These are phyloP conservation scores for Xerocomellus intermedius DNA, from an alignment of 768 basidiomycete genomes.

Conservation along the genomic window DNA sequence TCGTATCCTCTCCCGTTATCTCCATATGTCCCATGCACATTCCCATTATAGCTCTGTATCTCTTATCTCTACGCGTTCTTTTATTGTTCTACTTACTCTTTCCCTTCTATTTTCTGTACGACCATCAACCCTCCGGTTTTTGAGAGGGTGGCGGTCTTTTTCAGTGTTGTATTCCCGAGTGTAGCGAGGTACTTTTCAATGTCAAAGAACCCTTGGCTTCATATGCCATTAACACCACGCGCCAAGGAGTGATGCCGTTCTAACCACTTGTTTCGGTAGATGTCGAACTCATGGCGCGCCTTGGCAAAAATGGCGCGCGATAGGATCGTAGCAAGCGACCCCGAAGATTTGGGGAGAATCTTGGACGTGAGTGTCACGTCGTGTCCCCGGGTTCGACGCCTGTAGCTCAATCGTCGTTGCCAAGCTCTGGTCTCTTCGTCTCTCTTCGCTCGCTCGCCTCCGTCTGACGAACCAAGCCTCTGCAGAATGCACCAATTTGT, in stretches of 20 bases:
- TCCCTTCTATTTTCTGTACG: conserved; percentile 25
- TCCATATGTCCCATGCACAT: conserved; percentile 9
- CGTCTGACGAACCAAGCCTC: conserved; percentile 86
- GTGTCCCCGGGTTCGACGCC: background rate
- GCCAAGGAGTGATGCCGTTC: conserved; percentile 4
- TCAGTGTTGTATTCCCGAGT: conserved; percentile 23
- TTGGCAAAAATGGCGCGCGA: conserved; percentile 84
- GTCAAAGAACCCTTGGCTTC: background rate
- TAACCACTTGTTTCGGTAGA: conserved; percentile 42
- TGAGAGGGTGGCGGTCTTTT: conserved; percentile 10
- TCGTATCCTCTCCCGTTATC: conserved; percentile 4
- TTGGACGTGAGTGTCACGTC: conserved; percentile 53
- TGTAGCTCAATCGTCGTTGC: background rate
- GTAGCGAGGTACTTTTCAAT: conserved; percentile 24
- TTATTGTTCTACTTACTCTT: conserved; percentile 17
- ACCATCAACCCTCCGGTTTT: conserved; percentile 7
- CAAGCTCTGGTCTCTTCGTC: conserved; percentile 82
- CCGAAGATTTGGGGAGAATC: conserved; percentile 62
- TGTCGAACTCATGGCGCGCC: conserved; percentile 87
- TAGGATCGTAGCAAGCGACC: conserved; percentile 65
- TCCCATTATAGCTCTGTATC: conserved; percentile 22
- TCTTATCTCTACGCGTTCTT: conserved; percentile 19
- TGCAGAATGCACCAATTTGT: conserved; percentile 80
- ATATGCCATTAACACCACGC: background rate
- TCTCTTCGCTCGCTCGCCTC: conserved; percentile 74